A percentile compares a stretch with the other conserved stretches of the same genome.
Conservation (phyloP, 495 filamentous ascomycete genomes). For the Diplogelasinospora grovesii region DNA sequence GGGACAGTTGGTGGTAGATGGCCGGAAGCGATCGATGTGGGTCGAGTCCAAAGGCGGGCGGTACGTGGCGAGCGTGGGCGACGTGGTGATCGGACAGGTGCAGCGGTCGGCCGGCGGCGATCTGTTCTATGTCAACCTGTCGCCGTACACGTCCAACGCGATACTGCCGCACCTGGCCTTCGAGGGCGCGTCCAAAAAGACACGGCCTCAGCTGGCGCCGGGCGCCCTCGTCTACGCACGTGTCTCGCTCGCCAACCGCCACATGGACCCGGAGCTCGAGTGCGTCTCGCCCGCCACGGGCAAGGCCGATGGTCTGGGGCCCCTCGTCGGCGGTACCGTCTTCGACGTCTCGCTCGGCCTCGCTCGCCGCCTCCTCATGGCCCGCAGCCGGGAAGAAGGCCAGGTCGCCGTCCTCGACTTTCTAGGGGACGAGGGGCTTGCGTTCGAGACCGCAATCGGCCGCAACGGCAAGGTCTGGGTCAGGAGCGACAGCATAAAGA, state of each 20-base stretch:
- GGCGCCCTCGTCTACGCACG: conserved; percentile 85
- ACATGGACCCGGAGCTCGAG: conserved; percentile 83
- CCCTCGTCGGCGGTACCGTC: conserved; percentile 78
- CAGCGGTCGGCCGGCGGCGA: conserved; percentile 64
- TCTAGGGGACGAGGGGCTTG: conserved; percentile 66
- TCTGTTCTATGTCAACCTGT: conserved; percentile 56
- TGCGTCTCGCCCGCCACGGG: conserved; percentile 83
- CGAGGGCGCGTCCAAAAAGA: conserved; percentile 87
- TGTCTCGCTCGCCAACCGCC: conserved; percentile 62
- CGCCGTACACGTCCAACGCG: conserved; percentile 64
- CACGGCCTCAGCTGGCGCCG: conserved; percentile 64
- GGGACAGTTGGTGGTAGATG: conserved; percentile 71
- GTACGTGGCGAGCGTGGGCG: conserved; percentile 71
- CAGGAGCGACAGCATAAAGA: conserved; percentile 60
- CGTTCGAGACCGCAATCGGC: conserved; percentile 91
- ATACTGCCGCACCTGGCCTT: conserved; percentile 82
- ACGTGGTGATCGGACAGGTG: conserved; percentile 80
- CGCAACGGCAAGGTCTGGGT: conserved; percentile 94
- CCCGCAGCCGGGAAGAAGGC: conserved; percentile 55
- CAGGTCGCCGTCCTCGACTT: conserved; percentile 74
- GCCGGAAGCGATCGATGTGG: conserved; percentile 73
- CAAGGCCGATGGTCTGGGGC: conserved; percentile 82
- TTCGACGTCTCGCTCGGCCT: conserved; percentile 75
- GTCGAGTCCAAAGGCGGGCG: conserved; percentile 62
- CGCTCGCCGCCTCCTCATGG: conserved; percentile 67